Evolutionary conservation across 345 rosid species (phyloP).

Genomic region (Gossypioides kirkii): DNA sequence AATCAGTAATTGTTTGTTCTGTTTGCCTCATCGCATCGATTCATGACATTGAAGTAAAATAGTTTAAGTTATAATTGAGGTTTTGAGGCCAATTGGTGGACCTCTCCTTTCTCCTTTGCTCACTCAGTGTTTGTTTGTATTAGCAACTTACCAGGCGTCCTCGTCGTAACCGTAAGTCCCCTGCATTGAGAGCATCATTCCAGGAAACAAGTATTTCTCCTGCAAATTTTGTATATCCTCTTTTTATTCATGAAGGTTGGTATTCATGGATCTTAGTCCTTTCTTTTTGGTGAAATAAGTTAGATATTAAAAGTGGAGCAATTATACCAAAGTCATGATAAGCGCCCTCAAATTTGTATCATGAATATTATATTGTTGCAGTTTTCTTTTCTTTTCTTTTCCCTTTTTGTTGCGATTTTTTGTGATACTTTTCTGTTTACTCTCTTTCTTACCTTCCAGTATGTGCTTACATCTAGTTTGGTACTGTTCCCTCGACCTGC

Average conservation of each 20-base stretch:
- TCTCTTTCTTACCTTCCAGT: background rate
- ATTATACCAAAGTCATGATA: background rate
- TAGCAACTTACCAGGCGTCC: slow-evolving; percentile 81
- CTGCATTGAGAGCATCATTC: slow-evolving; percentile 64
- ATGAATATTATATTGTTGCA: background rate
- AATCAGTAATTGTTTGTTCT: background rate
- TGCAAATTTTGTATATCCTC: slow-evolving; percentile 85
- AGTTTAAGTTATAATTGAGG: background rate
- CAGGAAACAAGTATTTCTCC: slow-evolving; percentile 83
- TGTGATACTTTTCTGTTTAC: background rate
- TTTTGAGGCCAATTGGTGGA: background rate
- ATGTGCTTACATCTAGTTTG: background rate
- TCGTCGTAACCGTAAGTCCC: slow-evolving; percentile 76
- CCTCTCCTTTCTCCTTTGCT: background rate
- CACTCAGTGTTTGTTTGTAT: slow-evolving; percentile 7
- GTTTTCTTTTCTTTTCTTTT: background rate
- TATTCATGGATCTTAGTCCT: background rate
- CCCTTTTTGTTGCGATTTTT: background rate
- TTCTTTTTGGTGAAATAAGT: background rate
- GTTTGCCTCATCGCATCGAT: background rate
- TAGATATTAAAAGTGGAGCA: background rate
- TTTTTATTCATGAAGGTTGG: slow-evolving; percentile 93
- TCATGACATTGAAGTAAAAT: background rate
- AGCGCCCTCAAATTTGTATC: background rate
- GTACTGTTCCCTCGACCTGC: slow-evolving; percentile 17